phyloP scores from a whole-genome alignment of 805 yeast genomes.

The Ogataea angusta region DNA sequence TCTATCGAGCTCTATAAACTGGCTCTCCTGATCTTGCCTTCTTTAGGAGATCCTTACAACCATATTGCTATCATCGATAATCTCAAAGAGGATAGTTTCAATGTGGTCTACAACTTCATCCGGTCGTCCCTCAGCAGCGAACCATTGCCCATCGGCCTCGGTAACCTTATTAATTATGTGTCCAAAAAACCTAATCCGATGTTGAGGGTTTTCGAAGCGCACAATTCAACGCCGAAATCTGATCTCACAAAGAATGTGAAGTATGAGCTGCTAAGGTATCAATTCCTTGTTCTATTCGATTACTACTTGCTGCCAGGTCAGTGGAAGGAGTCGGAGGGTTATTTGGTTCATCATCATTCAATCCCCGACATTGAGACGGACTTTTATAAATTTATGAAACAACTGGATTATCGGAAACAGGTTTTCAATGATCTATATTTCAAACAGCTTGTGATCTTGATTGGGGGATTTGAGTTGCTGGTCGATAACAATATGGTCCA shows the following conservation, averaged over 20 bases:
- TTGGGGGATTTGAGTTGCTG: slow-evolving; percentile 37
- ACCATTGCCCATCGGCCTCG: slow-evolving; percentile 44
- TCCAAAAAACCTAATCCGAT: slow-evolving; percentile 35
- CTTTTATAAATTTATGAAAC: slow-evolving; percentile 27
- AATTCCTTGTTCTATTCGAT: slow-evolving; percentile 30
- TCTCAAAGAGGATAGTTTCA: slow-evolving; percentile 44
- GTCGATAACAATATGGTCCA: slow-evolving; percentile 26
- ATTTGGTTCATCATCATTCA: slow-evolving; percentile 30
- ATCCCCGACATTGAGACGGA: slow-evolving; percentile 32
- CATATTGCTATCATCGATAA: slow-evolving; percentile 56
- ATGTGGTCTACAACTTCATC: slow-evolving; percentile 50
- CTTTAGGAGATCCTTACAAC: slow-evolving; percentile 64
- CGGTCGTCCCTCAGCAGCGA: slow-evolving; percentile 55
- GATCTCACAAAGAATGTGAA: slow-evolving; percentile 34
- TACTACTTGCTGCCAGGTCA: slow-evolving; percentile 41
- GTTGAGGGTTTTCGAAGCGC: slow-evolving; percentile 26
- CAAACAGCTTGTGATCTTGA: slow-evolving; percentile 36
- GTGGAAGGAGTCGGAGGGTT: slow-evolving; percentile 34
- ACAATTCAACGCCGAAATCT: slow-evolving; percentile 24
- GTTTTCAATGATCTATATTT: slow-evolving; percentile 33
- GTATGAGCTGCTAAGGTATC: slow-evolving; percentile 29
- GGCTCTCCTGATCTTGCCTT: slow-evolving; percentile 58
- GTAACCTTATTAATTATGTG: slow-evolving; percentile 40
- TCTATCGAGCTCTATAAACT: slow-evolving; percentile 46
- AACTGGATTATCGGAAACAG: slow-evolving; percentile 32